Percentiles rank a stretch among this genome's conserved stretches.
These are phyloP conservation scores for Aspergillus ibericus DNA, from an alignment of 2,329 filamentous ascomycete genomes.

Conservation along the genomic window DNA sequence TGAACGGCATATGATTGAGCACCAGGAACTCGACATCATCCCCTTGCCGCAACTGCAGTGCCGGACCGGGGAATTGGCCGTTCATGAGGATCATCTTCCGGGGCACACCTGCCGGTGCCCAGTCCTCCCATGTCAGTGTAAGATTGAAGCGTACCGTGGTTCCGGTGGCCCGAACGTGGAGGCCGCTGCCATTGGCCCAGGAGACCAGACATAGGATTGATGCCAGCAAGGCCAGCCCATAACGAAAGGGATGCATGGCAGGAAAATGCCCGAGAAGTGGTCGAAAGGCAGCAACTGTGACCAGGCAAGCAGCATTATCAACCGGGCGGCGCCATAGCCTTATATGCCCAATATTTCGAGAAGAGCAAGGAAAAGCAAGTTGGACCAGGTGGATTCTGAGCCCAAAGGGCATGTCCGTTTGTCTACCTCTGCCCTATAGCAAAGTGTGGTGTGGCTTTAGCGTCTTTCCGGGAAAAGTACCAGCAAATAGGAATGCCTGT, in stretches of 20 bases:
- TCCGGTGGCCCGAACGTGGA: slow-evolving; percentile 5
- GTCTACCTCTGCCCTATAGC: not conserved
- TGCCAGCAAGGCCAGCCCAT: slow-evolving; percentile 7
- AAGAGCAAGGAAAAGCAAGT: not conserved
- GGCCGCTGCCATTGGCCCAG: slow-evolving; percentile 6
- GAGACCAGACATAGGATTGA: slow-evolving; percentile 12
- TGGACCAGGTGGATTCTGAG: not conserved
- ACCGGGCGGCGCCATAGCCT: not conserved
- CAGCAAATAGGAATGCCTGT: not conserved
- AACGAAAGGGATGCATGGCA: slow-evolving; percentile 8
- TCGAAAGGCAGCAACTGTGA: too few relatives aligned
- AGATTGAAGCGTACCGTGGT: slow-evolving; percentile 29
- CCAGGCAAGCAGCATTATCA: not conserved
- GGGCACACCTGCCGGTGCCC: slow-evolving; percentile 28
- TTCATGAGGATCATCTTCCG: slow-evolving; percentile 31
- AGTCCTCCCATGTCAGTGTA: slow-evolving; percentile 33
- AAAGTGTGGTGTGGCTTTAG: not conserved
- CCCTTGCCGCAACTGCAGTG: slow-evolving; percentile 25
- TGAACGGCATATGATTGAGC: slow-evolving; percentile 25
- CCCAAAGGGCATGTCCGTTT: not conserved
- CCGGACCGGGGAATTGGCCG: slow-evolving; percentile 30
- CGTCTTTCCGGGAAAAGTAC: not conserved
- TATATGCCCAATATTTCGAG: not conserved
- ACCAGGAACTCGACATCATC: slow-evolving; percentile 32
- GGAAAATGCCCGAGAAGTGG: not conserved